phyloP scores from a whole-genome alignment of 2,329 filamentous ascomycete genomes.

The Colletotrichum incanum region DNA sequence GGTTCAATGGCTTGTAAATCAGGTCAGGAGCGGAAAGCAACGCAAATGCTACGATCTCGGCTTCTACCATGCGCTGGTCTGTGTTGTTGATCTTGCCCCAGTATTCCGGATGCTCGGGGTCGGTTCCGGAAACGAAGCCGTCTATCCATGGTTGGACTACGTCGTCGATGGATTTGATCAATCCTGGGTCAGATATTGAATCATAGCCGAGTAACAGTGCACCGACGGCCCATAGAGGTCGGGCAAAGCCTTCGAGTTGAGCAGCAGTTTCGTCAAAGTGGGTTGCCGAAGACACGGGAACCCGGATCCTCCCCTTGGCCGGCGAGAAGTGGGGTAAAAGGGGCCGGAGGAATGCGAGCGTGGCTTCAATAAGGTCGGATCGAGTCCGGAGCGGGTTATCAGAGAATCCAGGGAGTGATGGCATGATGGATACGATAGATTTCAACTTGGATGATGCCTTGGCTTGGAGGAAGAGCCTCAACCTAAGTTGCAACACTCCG shows the following conservation, averaged over 20 bases:
- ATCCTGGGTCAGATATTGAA: constrained; percentile 22
- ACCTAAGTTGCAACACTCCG: neutral
- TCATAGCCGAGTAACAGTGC: constrained; percentile 60
- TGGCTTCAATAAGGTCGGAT: constrained; percentile 54
- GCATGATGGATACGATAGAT: constrained; percentile 49
- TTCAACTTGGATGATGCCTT: neutral
- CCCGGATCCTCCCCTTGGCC: constrained; percentile 53
- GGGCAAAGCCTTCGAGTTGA: constrained; percentile 62
- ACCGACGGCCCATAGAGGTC: constrained; percentile 56
- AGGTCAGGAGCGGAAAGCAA: constrained; percentile 59
- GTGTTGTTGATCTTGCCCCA: constrained; percentile 63
- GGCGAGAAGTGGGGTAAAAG: constrained; percentile 53
- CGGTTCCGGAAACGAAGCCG: constrained; percentile 52
- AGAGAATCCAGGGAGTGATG: constrained; percentile 57
- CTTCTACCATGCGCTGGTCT: constrained; percentile 70
- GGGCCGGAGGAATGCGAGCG: constrained; percentile 53
- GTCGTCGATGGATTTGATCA: constrained; percentile 21
- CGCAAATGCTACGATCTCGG: constrained; percentile 66
- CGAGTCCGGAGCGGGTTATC: constrained; percentile 57
- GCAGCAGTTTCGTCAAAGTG: constrained; percentile 62
- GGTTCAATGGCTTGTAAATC: constrained; percentile 52
- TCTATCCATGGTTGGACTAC: constrained; percentile 50
- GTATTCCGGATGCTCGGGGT: constrained; percentile 56
- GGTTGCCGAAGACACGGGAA: constrained; percentile 56
- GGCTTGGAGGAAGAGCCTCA: neutral